Evolutionary conservation across 2,329 filamentous ascomycete genomes (phyloP), one percentile per base, ranked within the genome.

Genomic region (Blastomyces gilchristii): DNA sequence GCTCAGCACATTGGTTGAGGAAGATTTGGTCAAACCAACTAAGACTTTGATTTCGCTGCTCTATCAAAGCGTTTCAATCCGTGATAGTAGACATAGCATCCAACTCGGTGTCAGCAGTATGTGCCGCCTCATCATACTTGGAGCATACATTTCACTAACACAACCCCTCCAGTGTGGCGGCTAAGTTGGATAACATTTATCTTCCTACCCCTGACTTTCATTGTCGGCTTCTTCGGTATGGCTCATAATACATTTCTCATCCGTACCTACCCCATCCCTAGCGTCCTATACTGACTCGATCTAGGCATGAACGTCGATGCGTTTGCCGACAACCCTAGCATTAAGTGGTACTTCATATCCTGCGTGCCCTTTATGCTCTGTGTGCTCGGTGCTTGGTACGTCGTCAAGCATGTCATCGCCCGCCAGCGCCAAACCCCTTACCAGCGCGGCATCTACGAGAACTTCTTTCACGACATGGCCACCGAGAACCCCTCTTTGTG

Each of bases 21-120:
- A 81, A 64, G 81, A 82, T 65, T 72, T 82, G 58, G 74, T 82
- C 7, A 79, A 79, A 60, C 80, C 81, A 3, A 82, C 80, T 0
- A 75, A 76, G 34, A 79, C 77, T 61, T 71, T 82, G 31, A 80
- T 76, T 39, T 81, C 82, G 63, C 64, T 79, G 60, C 79, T 82
- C 75, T 83, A 83, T 67, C 82, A 82, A 66, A 78, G 75, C 11
- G 80, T 83, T 5, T 80, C 77, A 3, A 82, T 83, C 61, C 74
- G 80, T 39, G 81, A 83, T 67, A 78, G 79, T 1, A 73, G 79
- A 2, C 77, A 80, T 62, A 79, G 76, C 0, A 71, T 82, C 3
- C 77, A 80, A 62, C 73, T 83, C 1, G 78, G 79, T 5, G 70
- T 79, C 3, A 76, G 73, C 67, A 81, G 81, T 79, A 80, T 75